phyloP scores from a whole-genome alignment of 352 stramenopile species.

The Pythium coloratum region DNA sequence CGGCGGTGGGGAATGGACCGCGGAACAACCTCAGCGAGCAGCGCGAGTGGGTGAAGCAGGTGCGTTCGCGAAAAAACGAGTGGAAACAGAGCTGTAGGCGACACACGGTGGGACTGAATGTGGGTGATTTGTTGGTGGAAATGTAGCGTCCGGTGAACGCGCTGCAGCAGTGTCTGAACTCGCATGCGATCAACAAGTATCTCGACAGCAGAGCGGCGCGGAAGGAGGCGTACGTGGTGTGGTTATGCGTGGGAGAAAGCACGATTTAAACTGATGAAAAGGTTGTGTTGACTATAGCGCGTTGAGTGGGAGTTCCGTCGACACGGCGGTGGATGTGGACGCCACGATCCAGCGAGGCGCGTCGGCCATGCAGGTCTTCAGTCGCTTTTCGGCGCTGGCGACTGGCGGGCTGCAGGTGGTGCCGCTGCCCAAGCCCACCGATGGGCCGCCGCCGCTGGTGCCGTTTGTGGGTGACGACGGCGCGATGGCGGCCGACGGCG shows the following conservation, averaged over 20 bases:
- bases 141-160: conserved; percentile 38
- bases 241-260: neutral
- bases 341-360: conserved; percentile 28
- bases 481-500: neutral
- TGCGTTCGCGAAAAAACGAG: conserved; percentile 17
- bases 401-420: conserved; percentile 5
- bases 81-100: neutral
- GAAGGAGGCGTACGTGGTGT: conserved; percentile 42
- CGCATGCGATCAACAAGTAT: conserved; percentile 73
- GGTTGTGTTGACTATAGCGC: conserved; percentile 11
- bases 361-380: conserved; percentile 19
- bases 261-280: neutral
- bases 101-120: neutral
- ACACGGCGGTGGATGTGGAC: conserved; percentile 7
- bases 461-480: conserved; percentile 19
- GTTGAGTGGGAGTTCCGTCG: neutral
- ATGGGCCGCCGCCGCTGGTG: conserved; percentile 12
- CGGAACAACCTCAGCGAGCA: conserved; percentile 64
- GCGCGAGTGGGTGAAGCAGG: conserved; percentile 57
- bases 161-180: conserved; percentile 78
- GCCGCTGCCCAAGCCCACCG: conserved; percentile 4
- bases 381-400: conserved; percentile 9
- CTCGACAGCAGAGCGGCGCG: conserved; percentile 49
- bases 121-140: neutral
- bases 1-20: conserved; percentile 12